These are phyloP conservation scores for Podospora pseudocomata DNA, from an alignment of 495 filamentous ascomycete species.

Conservation along the genomic window DNA sequence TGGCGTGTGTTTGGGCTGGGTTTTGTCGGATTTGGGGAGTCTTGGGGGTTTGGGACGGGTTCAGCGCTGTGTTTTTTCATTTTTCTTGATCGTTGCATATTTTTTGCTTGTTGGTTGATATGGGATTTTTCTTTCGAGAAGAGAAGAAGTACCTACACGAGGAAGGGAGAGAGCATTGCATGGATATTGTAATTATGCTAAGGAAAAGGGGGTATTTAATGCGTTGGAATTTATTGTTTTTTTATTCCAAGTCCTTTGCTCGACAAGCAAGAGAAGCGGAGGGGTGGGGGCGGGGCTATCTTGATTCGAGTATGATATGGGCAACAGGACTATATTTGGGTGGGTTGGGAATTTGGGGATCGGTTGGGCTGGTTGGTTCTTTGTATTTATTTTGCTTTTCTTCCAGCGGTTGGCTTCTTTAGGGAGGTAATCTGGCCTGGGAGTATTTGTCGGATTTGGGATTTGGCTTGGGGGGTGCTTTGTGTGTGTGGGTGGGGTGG, in stretches of 20 bases:
- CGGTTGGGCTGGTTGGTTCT: not conserved
- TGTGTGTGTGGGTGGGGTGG: not conserved
- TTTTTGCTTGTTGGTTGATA: too few relatives aligned
- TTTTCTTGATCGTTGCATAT: too few relatives aligned
- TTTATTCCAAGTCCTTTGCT: not conserved
- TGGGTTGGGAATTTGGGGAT: not conserved
- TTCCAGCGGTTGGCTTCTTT: not conserved
- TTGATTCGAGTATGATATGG: not conserved
- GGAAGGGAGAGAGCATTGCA: not conserved
- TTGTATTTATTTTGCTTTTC: not conserved
- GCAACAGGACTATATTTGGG: not conserved
- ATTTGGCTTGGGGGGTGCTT: not conserved
- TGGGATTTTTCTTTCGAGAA: not conserved
- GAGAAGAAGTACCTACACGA: not conserved
- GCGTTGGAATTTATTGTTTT: not conserved
- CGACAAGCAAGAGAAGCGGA: not conserved
- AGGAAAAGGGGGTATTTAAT: not conserved
- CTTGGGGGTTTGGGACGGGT: too few relatives aligned
- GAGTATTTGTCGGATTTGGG: too few relatives aligned
- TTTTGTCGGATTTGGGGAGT: too few relatives aligned
- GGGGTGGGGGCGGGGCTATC: too few relatives aligned
- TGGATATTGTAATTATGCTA: not conserved
- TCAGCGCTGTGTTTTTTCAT: too few relatives aligned
- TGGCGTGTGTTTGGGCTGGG: too few relatives aligned
- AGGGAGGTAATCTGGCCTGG: too few relatives aligned